Conservation (phyloP, 108 stramenopile species). For the Halocafeteria seosinensis region DNA sequence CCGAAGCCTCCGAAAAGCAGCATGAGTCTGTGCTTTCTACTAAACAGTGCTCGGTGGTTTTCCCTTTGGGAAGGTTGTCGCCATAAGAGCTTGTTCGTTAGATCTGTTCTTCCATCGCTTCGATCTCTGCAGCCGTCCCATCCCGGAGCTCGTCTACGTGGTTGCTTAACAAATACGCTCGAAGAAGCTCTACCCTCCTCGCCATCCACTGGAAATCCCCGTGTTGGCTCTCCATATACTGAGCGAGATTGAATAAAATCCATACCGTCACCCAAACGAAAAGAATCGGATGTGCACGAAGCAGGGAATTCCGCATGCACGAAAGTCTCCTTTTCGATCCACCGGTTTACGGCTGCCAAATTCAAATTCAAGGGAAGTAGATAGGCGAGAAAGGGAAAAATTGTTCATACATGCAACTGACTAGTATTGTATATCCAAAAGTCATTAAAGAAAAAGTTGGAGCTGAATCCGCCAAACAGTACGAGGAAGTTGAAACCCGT, state of each 20-base stretch:
- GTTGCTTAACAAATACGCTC: conserved; percentile 43
- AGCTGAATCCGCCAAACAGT: conserved; percentile 47
- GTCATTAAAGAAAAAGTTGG: conserved; percentile 54
- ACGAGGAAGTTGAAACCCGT: too few species aligned
- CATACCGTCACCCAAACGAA: not conserved
- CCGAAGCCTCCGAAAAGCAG: conserved; percentile 51
- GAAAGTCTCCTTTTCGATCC: conserved; percentile 46
- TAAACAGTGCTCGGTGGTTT: conserved; percentile 34
- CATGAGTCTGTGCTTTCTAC: conserved; percentile 28
- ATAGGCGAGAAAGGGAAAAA: too few species aligned
- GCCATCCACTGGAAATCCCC: conserved; percentile 29
- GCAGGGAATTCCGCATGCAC: conserved; percentile 50
- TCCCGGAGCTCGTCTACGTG: conserved; percentile 46
- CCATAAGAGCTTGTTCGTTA: conserved; percentile 31
- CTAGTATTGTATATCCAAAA: conserved; percentile 60
- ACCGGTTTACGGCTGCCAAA: conserved; percentile 31
- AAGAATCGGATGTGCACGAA: conserved; percentile 47
- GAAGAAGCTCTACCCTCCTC: conserved; percentile 29
- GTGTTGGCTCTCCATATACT: conserved; percentile 43
- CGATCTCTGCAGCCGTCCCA: conserved; percentile 67
- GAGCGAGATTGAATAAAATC: conserved; percentile 13
- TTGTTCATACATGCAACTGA: too few species aligned
- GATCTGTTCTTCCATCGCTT: conserved; percentile 23
- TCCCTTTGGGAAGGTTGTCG: conserved; percentile 40
- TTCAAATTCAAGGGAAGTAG: too few species aligned